A percentile compares a stretch with the other conserved stretches of the same genome.
phyloP scores from a whole-genome alignment of 805 yeast species.

The Candida insectalens region DNA sequence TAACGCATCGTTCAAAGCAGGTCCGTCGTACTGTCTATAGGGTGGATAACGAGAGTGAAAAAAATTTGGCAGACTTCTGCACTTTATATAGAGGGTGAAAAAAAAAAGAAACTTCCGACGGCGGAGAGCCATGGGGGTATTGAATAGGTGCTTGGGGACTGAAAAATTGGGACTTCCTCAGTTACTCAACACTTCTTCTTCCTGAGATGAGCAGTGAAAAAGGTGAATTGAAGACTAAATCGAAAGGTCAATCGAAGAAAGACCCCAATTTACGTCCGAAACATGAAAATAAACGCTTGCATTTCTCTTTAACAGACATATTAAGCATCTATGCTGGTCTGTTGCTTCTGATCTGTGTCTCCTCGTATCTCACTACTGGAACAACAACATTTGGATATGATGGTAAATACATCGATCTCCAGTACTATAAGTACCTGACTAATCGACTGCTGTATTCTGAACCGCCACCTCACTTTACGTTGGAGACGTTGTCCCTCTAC shows the following conservation, averaged over 20 bases:
- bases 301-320: constrained; percentile 29
- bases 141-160: neutral
- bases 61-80: neutral
- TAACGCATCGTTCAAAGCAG: constrained; percentile 1
- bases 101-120: neutral
- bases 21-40: constrained; percentile 28
- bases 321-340: constrained; percentile 36
- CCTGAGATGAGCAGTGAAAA: too few species aligned
- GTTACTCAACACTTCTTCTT: too few species aligned
- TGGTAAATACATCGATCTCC: constrained; percentile 37
- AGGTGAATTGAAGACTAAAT: too few species aligned
- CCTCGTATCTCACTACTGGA: constrained; percentile 52
- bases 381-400: constrained; percentile 52
- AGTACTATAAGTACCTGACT: constrained; percentile 24
- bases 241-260: too few species aligned
- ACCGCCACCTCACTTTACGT: constrained; percentile 26
- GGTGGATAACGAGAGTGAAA: constrained; percentile 18
- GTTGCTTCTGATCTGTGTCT: constrained; percentile 32
- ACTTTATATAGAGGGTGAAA: neutral
- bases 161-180: too few species aligned
- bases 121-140: neutral
- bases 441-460: constrained; percentile 7
- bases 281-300: too few species aligned
- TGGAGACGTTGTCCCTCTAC: constrained; percentile 36
- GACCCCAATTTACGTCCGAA: too few species aligned